These are phyloP conservation scores for Agrostemma githago DNA, from an alignment of 148 eudicot species.

Conservation along the genomic window DNA sequence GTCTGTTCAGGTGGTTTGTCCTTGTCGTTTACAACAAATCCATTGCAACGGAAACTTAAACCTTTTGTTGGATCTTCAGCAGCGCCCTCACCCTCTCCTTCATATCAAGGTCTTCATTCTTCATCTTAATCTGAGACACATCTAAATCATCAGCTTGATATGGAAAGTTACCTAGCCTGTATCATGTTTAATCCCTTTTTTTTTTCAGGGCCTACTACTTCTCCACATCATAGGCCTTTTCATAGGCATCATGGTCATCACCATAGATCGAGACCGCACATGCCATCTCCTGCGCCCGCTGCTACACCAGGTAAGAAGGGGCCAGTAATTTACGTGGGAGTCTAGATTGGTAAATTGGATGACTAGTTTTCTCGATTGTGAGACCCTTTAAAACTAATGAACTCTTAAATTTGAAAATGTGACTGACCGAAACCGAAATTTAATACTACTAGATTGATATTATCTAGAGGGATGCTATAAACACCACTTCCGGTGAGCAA, in stretches of 20 bases:
- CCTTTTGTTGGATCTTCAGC: constrained; percentile 33
- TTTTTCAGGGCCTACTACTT: constrained; percentile 43
- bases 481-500: neutral
- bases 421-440: neutral
- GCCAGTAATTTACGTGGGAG: neutral
- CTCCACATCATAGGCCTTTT: constrained; percentile 31
- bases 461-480: neutral
- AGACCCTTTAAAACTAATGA: constrained; percentile 3
- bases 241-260: constrained; percentile 40
- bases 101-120: constrained; percentile 45
- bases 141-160: neutral
- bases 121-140: neutral
- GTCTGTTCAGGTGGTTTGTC: constrained; percentile 36
- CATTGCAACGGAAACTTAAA: constrained; percentile 18
- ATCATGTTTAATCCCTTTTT: constrained; percentile 10
- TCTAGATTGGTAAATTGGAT: neutral
- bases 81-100: constrained; percentile 56
- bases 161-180: neutral
- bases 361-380: neutral
- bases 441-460: neutral
- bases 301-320: constrained; percentile 45
- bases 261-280: constrained; percentile 36
- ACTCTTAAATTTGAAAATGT: neutral
- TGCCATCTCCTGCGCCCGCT: constrained; percentile 50
- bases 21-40: constrained; percentile 25